A percentile compares a stretch with the other conserved stretches of the same genome.
Conservation (phyloP, 1,139 yeast genomes). For the Lodderomyces orthopsilosis region DNA sequence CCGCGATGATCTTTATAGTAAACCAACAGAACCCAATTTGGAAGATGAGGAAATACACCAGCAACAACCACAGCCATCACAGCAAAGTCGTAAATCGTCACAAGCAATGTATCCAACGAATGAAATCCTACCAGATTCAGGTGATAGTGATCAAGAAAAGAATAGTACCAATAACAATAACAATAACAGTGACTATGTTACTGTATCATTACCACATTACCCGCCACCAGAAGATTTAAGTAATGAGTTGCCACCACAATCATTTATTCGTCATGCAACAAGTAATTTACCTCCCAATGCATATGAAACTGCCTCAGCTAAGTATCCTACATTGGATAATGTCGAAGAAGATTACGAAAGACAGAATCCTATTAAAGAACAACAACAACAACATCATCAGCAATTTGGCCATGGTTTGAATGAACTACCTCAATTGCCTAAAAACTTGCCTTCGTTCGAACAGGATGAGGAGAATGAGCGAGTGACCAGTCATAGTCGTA, state of each 20-base stretch:
- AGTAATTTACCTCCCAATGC: slow-evolving; percentile 15
- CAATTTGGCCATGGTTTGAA: slow-evolving; percentile 4
- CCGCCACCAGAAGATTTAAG: slow-evolving; percentile 15
- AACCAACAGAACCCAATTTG: slow-evolving; percentile 14
- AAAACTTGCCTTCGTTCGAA: slow-evolving; percentile 11
- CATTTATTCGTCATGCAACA: slow-evolving; percentile 13
- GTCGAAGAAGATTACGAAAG: slow-evolving; percentile 15
- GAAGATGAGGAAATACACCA: slow-evolving; percentile 6
- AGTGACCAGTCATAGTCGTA: not conserved
- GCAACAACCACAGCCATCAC: not conserved
- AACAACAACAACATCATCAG: slow-evolving; percentile 1
- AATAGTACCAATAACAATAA: not conserved
- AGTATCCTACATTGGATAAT: slow-evolving; percentile 21
- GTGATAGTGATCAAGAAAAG: slow-evolving; percentile 9
- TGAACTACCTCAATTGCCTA: slow-evolving; percentile 14
- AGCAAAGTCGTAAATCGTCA: slow-evolving; percentile 3
- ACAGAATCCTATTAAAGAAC: not conserved
- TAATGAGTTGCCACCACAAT: slow-evolving; percentile 11
- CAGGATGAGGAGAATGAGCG: not conserved
- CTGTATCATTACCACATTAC: slow-evolving; percentile 14
- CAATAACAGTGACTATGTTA: slow-evolving; percentile 8
- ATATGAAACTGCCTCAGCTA: slow-evolving; percentile 19
- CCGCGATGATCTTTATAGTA: slow-evolving; percentile 5
- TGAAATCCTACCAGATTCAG: slow-evolving; percentile 12
- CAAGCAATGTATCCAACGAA: slow-evolving; percentile 11